Base-by-base conservation (phyloP, 805 yeast genomes). In the Starmerella floricola region DNA sequence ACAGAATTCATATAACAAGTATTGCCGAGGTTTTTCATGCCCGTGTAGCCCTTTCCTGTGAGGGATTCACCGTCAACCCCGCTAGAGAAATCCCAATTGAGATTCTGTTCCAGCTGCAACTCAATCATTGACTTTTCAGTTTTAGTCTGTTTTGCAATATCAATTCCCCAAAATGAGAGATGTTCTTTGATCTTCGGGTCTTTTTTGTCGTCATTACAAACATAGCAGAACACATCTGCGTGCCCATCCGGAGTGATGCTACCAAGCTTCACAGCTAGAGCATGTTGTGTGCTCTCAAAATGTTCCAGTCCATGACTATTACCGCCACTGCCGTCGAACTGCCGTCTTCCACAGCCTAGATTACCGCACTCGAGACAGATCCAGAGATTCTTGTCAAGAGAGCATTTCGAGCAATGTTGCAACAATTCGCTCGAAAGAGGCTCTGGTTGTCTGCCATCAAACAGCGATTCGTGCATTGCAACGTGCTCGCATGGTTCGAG, bases 261-360 rank as follows among this genome's bases (percentile, higher is more conserved):
- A 0, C 98, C 98, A 35, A 91, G 63, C 55, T 91, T 91, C 6
- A 87, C 82, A 0, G 96, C 95, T 15, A 87, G 74, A 2, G 84
- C 74, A 61, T 91, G 98, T 0, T 66, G 67, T 0, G 73, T 51
- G 11, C 55, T 39, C 30, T 78, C 73, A 55, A 59, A 78, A 61
- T 91, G 99, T 0, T 61, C 58, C 45, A 88, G 63, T 0, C 94
- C 97, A 60, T 91, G 98, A 0, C 94, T 78, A 56, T 88, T 76
- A 5, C 99, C 99, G n/a, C 86, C 79, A 11, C 81, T 74, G 19
- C 93, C 88, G 28, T 97, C 98, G 56, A 82, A 84, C 61, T 91
- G 98, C 26, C 78, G 77, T 50, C 99, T 68, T 5, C 99, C 99
- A 63, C 99, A 91, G 4, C 95, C 95, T 10, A 86, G 54, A n/a